A percentile compares a stretch with the other conserved stretches of the same genome.
Conservation (phyloP, 1,284 basidiomycete species). For the Ustilago sp. region DNA sequence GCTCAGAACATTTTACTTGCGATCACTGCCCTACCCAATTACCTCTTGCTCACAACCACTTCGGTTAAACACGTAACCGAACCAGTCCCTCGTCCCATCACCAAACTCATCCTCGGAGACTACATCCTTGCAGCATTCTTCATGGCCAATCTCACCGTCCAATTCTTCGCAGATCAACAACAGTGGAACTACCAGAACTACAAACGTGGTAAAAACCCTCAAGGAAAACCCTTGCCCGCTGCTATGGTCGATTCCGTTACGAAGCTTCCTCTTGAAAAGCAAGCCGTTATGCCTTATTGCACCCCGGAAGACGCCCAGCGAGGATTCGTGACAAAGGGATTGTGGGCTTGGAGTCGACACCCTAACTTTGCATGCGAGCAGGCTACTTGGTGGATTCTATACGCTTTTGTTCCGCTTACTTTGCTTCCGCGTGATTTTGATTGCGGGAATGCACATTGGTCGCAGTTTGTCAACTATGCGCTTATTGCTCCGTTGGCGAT, state of each 20-base stretch:
- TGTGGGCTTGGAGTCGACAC: conserved; percentile 88
- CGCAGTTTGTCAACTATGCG: conserved; percentile 63
- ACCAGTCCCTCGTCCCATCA: conserved; percentile 63
- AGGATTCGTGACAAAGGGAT: conserved; percentile 84
- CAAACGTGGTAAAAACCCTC: conserved; percentile 74
- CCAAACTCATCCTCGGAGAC: conserved; percentile 76
- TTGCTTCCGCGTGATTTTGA: conserved; percentile 73
- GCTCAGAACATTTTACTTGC: conserved; percentile 85
- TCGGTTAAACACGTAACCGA: conserved; percentile 70
- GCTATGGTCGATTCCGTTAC: conserved; percentile 32
- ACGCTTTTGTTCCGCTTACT: conserved; percentile 67
- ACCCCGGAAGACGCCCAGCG: conserved; percentile 75
- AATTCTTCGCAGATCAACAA: conserved; percentile 89
- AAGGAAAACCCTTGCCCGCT: conserved; percentile 42
- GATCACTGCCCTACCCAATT: conserved; percentile 73
- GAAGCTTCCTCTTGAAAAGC: conserved; percentile 28
- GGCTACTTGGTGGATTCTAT: conserved; percentile 79
- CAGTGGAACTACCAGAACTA: conserved; percentile 84
- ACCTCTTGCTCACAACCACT: conserved; percentile 71
- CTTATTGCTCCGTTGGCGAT: conserved; percentile 57
- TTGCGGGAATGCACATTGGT: conserved; percentile 58
- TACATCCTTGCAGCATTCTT: conserved; percentile 76
- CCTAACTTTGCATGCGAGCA: conserved; percentile 93
- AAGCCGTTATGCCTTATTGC: conserved; percentile 40
- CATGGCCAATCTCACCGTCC: conserved; percentile 76